Evolutionary conservation across 768 basidiomycete species (phyloP), one percentile per base, ranked within the genome.

Genomic region (Tubosaeta brunneosetosa): DNA sequence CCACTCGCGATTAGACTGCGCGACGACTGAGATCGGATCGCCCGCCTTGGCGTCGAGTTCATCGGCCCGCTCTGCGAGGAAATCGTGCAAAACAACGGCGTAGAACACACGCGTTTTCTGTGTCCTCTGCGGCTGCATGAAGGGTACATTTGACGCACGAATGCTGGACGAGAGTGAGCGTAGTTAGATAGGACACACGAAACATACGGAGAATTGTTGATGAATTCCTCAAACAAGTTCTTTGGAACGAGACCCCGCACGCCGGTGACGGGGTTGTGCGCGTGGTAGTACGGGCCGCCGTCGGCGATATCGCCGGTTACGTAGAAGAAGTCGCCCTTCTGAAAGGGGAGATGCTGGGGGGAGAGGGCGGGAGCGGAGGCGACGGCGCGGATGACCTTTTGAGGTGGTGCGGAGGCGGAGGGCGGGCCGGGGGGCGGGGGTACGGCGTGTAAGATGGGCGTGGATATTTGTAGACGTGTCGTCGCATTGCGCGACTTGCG

Each of bases 1-100:
- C 97, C 97, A 99, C 69, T 99, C 97, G 58, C 93, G 91, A 66
- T 98, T 99, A n/a, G 94, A 97, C 69, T 98, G 97, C 0, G 97
- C 97, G 51, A 98, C 97, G 55, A 99, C 92, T 16, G 94, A 89
- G 66, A 99, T 91, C 8, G 91, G 80, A 63, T 99, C 97, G 33
- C 94, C 95, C 1, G 86, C 82, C 63, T 88, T 93, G 2, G 95
- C 95, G 55, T 95, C 94, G 43, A 99, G 83, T 65, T 99, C 97
- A 66, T 99, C 97, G 4, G 91, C 81, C 42, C 97, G 82, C 70
- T 99, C 97, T n/a, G 97, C 94, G 12, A 76, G 68, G 61, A 99
- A 99, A 64, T 98, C 94, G 64, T 97, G 95, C 55, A 93, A 81
- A 26, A 99, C 97, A 60, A 95, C 81, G 22, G 95, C 97, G 66